These are phyloP conservation scores for Lenwebbia sp. DNA, from an alignment of 345 rosid genomes.

Conservation along the genomic window DNA sequence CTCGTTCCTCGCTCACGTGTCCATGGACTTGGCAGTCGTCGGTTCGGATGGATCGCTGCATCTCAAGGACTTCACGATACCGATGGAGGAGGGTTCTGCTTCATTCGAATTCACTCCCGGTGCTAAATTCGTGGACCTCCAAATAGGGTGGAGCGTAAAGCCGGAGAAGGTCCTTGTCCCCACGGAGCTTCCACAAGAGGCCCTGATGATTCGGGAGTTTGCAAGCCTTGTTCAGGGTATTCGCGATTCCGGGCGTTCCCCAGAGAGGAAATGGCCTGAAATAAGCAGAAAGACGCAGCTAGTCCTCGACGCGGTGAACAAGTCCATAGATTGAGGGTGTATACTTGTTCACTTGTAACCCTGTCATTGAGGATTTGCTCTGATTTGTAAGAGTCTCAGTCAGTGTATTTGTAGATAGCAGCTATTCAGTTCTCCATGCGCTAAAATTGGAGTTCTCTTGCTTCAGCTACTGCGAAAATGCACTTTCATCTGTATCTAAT, in stretches of 20 bases:
- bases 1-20: conserved; percentile 41
- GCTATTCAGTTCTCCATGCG: background rate
- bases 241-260: conserved; percentile 2
- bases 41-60: conserved; percentile 41
- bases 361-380: background rate
- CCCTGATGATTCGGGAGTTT: conserved; percentile 43
- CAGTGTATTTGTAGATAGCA: background rate
- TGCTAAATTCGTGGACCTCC: conserved; percentile 41
- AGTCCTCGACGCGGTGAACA: conserved; percentile 47
- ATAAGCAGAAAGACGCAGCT: conserved; percentile 56
- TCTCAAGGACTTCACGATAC: conserved; percentile 45
- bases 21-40: conserved; percentile 35
- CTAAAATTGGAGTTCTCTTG: background rate
- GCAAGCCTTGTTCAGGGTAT: conserved; percentile 27
- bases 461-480: background rate
- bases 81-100: conserved; percentile 40
- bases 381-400: background rate
- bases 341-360: conserved; percentile 27
- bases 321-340: conserved; percentile 49
- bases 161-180: conserved; percentile 31
- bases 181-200: conserved; percentile 48
- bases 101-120: conserved; percentile 29
- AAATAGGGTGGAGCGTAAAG: conserved; percentile 52
- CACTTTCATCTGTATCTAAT: background rate
- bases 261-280: conserved; percentile 42